phyloP scores from a whole-genome alignment of 2,329 filamentous ascomycete species.

The Curvularia eragrostidis region DNA sequence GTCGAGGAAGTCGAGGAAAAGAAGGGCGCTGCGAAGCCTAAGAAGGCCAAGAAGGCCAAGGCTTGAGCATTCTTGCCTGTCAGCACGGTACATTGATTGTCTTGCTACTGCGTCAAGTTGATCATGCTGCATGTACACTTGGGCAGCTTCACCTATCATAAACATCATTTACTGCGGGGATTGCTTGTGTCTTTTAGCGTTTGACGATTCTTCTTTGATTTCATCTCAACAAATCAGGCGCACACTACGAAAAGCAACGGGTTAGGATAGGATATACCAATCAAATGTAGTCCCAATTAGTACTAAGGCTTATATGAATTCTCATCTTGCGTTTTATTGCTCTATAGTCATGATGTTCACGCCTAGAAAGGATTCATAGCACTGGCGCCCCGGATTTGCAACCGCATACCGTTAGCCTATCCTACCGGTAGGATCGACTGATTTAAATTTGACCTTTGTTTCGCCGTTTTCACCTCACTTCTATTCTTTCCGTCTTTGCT shows the following conservation, averaged over 20 bases:
- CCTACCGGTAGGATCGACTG: neutral
- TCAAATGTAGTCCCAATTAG: neutral
- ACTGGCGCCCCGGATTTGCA: neutral
- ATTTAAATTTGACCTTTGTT: neutral
- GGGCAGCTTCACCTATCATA: neutral
- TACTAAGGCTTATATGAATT: slow-evolving; percentile 16
- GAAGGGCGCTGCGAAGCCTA: slow-evolving; percentile 25
- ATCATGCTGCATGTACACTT: neutral
- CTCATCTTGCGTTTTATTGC: neutral
- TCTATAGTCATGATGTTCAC: neutral
- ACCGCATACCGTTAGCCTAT: neutral
- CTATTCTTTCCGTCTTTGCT: neutral
- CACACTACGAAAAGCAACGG: slow-evolving; percentile 3
- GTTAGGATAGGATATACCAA: slow-evolving; percentile 1
- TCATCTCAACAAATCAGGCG: slow-evolving; percentile 2
- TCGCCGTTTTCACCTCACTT: neutral
- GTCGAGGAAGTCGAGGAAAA: slow-evolving; percentile 28
- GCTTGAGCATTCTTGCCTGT: slow-evolving; percentile 15
- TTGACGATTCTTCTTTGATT: slow-evolving; percentile 2
- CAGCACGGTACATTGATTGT: neutral
- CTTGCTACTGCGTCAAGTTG: neutral
- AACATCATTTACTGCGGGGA: slow-evolving; percentile 5
- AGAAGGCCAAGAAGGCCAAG: slow-evolving; percentile 38
- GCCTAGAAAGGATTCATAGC: neutral
- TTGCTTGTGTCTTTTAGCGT: slow-evolving; percentile 3